These are phyloP conservation scores for Coemansia sp. DNA, from an alignment of 192 early-diverging fungal species.

Conservation along the genomic window DNA sequence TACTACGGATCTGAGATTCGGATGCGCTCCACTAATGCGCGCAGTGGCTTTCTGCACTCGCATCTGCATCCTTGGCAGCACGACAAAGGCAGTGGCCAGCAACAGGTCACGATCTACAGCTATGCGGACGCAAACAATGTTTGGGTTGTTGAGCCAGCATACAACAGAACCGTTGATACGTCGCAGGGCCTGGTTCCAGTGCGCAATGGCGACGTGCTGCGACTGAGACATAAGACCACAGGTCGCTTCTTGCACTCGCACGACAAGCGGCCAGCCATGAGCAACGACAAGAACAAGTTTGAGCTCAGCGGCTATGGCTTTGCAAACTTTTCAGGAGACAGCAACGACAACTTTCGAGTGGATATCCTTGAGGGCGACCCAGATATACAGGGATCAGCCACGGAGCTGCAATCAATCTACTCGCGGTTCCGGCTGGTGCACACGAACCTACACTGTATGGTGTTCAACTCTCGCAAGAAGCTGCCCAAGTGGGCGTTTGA, in stretches of 20 bases:
- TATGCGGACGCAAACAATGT: constrained; percentile 86
- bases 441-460: constrained; percentile 65
- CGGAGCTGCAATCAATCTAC: constrained; percentile 62
- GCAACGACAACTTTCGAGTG: constrained; percentile 87
- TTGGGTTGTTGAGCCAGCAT: constrained; percentile 61
- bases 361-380: constrained; percentile 64
- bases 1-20: constrained; percentile 55
- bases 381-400: constrained; percentile 41
- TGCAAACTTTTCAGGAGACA: constrained; percentile 73
- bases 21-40: constrained; percentile 44
- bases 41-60: constrained; percentile 56
- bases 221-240: constrained; percentile 68
- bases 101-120: constrained; percentile 80
- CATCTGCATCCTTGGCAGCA: constrained; percentile 66
- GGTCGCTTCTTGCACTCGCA: constrained; percentile 71
- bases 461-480: constrained; percentile 76
- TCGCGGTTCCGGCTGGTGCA: constrained; percentile 77
- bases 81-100: constrained; percentile 69
- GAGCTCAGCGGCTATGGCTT: constrained; percentile 76
- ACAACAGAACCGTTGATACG: constrained; percentile 36
- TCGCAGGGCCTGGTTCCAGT: constrained; percentile 55
- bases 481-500: constrained; percentile 94
- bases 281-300: constrained; percentile 66
- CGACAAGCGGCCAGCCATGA: constrained; percentile 66
- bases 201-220: constrained; percentile 65